phyloP scores from a whole-genome alignment of 768 basidiomycete genomes.

The Leccinum boreale region DNA sequence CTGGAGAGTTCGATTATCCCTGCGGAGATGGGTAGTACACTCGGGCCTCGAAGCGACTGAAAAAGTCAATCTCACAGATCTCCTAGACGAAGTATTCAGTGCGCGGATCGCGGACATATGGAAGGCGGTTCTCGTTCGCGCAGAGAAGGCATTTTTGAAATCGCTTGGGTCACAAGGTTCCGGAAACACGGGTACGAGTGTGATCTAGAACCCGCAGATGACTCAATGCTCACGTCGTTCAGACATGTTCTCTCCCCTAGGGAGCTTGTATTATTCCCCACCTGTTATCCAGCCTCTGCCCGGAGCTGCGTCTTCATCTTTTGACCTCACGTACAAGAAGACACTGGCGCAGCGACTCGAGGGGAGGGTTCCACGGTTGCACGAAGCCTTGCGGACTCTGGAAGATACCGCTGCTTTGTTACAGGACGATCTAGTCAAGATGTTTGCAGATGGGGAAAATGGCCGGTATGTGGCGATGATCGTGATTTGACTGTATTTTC shows the following conservation, averaged over 20 bases:
- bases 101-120: constrained; percentile 57
- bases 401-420: constrained; percentile 47
- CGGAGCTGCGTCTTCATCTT: constrained; percentile 30
- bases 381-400: constrained; percentile 48
- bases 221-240: constrained; percentile 10
- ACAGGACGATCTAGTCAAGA: constrained; percentile 54
- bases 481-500: neutral
- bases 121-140: constrained; percentile 43
- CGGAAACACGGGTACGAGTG: constrained; percentile 17
- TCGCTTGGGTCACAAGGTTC: constrained; percentile 32
- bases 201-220: neutral
- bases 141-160: constrained; percentile 45
- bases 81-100: constrained; percentile 56
- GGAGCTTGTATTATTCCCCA: constrained; percentile 55
- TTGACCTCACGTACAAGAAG: constrained; percentile 53
- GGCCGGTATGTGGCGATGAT: constrained; percentile 38
- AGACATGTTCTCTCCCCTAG: constrained; percentile 50
- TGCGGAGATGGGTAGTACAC: constrained; percentile 43
- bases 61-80: constrained; percentile 35
- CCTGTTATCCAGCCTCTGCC: constrained; percentile 46
- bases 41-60: constrained; percentile 50
- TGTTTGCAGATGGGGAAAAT: constrained; percentile 39
- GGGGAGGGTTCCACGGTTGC: constrained; percentile 60
- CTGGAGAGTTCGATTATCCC: constrained; percentile 63
- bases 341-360: constrained; percentile 60